Conservation (phyloP, 192 early-diverging fungal species). For the Backusella mclennaniae region DNA sequence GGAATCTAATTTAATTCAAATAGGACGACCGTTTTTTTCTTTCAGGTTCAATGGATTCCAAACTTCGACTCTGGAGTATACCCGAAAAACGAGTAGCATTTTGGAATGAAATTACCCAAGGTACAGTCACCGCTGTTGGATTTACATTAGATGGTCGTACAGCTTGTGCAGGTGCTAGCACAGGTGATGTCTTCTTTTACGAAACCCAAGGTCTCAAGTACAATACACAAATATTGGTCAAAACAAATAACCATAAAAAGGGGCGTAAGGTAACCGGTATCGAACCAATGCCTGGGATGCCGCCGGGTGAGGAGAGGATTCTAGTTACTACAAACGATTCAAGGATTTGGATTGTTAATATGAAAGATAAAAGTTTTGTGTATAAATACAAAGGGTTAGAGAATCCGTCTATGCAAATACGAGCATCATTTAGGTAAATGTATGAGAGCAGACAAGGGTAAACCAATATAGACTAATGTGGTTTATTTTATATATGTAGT, state of each 20-base stretch:
- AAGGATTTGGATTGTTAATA: conserved; percentile 73
- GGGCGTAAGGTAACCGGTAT: conserved; percentile 85
- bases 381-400: conserved; percentile 82
- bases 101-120: conserved; percentile 73
- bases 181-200: conserved; percentile 83
- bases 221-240: conserved; percentile 79
- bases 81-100: conserved; percentile 69
- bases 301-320: conserved; percentile 59
- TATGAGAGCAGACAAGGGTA: background rate
- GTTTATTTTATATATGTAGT: conserved; percentile 26
- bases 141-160: conserved; percentile 72
- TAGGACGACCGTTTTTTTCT: conserved; percentile 79
- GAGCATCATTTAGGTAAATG: conserved; percentile 63
- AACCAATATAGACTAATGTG: background rate
- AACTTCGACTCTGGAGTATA: conserved; percentile 82
- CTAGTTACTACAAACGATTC: conserved; percentile 84
- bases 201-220: conserved; percentile 75
- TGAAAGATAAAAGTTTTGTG: conserved; percentile 71
- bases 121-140: conserved; percentile 74
- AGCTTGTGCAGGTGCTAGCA: conserved; percentile 74
- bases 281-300: conserved; percentile 56
- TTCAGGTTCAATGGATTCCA: conserved; percentile 77
- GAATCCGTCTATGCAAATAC: conserved; percentile 67
- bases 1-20: background rate
- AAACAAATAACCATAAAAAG: conserved; percentile 59